Evolutionary conservation across 352 stramenopile genomes (phyloP).

Genomic region (Phytopythium chamaehyphon): DNA sequence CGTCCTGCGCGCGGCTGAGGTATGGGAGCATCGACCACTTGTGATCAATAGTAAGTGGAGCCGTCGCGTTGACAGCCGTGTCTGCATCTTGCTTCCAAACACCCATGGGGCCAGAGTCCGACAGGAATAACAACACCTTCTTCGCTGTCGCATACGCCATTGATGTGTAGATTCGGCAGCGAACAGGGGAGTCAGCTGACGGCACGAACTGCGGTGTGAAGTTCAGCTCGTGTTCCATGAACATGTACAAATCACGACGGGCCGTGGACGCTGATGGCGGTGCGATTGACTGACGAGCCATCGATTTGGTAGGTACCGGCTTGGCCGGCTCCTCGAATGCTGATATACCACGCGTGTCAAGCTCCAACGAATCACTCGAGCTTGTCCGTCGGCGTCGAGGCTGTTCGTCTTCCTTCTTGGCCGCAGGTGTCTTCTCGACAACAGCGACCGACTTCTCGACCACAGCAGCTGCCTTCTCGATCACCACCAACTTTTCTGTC

Average conservation of each 20-base stretch:
- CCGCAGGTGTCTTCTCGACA: conserved; percentile 23
- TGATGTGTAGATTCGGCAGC: conserved; percentile 84
- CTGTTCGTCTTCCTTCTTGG: conserved; percentile 24
- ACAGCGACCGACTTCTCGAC: no score
- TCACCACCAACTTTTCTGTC: no score
- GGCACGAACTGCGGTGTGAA: conserved; percentile 85
- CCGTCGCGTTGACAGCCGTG: conserved; percentile 23
- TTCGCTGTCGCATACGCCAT: conserved; percentile 87
- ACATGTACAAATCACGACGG: conserved; percentile 86
- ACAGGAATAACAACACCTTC: conserved; percentile 84
- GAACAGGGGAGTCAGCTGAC: conserved; percentile 81
- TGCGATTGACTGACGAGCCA: conserved; percentile 20
- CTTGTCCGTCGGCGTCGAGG: conserved; percentile 51
- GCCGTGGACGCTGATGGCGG: conserved; percentile 30
- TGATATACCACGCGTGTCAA: conserved; percentile 76
- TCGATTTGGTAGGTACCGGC: conserved; percentile 24
- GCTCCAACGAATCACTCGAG: conserved; percentile 72
- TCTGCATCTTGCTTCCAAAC: conserved; percentile 80
- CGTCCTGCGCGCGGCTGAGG: conserved; percentile 78
- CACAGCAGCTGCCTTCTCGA: conserved; percentile 8
- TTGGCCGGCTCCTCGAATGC: conserved; percentile 58
- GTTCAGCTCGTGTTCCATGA: conserved; percentile 81
- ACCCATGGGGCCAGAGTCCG: conserved; percentile 78
- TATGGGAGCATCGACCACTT: conserved; percentile 88
- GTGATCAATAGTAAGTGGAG: conserved; percentile 58